Conservation (phyloP, 1,139 yeast species). For the Pichia sp. region DNA sequence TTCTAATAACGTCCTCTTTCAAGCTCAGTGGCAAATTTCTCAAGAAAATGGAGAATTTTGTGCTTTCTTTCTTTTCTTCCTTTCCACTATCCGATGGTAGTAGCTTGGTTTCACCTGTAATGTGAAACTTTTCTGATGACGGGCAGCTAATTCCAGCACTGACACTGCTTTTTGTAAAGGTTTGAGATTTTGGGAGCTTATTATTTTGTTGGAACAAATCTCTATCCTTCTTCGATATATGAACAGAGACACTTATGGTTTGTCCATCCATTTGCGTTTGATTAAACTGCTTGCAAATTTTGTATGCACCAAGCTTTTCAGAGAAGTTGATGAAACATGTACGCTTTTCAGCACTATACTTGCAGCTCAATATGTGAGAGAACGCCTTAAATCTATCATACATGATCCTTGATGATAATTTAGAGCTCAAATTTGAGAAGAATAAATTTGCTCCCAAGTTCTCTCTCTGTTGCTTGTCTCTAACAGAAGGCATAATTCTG, state of each 20-base stretch:
- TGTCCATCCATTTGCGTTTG: conserved; percentile 22
- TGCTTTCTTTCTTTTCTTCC: conserved; percentile 13
- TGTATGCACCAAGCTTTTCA: conserved; percentile 31
- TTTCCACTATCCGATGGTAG: no score
- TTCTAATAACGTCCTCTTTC: conserved; percentile 30
- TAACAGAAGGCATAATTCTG: conserved; percentile 45
- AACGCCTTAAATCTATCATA: conserved; percentile 35
- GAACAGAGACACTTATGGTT: conserved; percentile 33
- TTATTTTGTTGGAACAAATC: conserved; percentile 12
- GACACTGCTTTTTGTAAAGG: no score
- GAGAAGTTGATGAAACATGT: conserved; percentile 42
- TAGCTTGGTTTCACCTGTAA: no score
- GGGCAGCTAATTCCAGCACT: no score
- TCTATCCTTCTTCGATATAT: conserved; percentile 33
- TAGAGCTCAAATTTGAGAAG: conserved; percentile 32
- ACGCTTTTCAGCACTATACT: conserved; percentile 33
- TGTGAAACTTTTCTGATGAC: no score
- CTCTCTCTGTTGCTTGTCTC: conserved; percentile 29
- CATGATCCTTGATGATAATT: conserved; percentile 33
- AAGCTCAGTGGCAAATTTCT: conserved; percentile 36
- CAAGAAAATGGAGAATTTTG: conserved; percentile 36
- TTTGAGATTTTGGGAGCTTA: background rate
- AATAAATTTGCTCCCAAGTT: conserved; percentile 33
- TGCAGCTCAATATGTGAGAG: conserved; percentile 41
- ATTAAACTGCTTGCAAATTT: conserved; percentile 32